Evolutionary conservation across 2,329 filamentous ascomycete genomes (phyloP).

Genomic region (Penicillium expansum): DNA sequence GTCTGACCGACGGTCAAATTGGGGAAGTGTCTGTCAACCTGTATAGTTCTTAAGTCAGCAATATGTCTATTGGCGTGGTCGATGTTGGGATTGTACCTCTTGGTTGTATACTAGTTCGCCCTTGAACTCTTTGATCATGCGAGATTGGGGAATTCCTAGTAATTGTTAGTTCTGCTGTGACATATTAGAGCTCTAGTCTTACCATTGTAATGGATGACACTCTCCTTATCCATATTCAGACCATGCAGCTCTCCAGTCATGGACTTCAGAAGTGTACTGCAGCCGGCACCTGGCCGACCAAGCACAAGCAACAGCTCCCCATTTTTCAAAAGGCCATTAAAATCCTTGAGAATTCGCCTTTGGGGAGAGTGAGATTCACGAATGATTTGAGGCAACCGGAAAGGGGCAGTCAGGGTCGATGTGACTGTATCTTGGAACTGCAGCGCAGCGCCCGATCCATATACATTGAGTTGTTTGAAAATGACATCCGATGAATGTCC

Average conservation of each 20-base stretch:
- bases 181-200: conserved; percentile 15
- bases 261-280: conserved; percentile 79
- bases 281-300: conserved; percentile 50
- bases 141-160: conserved; percentile 22
- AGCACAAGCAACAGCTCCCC: conserved; percentile 54
- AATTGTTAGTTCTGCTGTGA: not conserved
- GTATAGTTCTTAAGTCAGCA: conserved; percentile 45
- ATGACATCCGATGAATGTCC: conserved; percentile 20
- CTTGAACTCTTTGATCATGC: conserved; percentile 38
- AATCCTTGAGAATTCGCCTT: conserved; percentile 55
- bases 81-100: conserved; percentile 42
- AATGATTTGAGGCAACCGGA: conserved; percentile 19
- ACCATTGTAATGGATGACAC: conserved; percentile 78
- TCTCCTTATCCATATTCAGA: conserved; percentile 64
- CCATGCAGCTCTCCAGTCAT: conserved; percentile 78
- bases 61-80: not conserved
- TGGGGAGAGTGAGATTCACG: conserved; percentile 15
- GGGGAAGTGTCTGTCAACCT: conserved; percentile 76
- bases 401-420: conserved; percentile 17
- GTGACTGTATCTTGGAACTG: conserved; percentile 26
- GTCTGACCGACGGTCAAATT: conserved; percentile 65
- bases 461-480: conserved; percentile 25
- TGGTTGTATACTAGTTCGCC: conserved; percentile 39
- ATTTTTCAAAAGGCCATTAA: conserved; percentile 57
- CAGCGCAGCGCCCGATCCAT: conserved; percentile 28